These are phyloP conservation scores for Haemoproteus tartakovskyi DNA, from an alignment of 169 alveolate genomes.

Conservation along the genomic window DNA sequence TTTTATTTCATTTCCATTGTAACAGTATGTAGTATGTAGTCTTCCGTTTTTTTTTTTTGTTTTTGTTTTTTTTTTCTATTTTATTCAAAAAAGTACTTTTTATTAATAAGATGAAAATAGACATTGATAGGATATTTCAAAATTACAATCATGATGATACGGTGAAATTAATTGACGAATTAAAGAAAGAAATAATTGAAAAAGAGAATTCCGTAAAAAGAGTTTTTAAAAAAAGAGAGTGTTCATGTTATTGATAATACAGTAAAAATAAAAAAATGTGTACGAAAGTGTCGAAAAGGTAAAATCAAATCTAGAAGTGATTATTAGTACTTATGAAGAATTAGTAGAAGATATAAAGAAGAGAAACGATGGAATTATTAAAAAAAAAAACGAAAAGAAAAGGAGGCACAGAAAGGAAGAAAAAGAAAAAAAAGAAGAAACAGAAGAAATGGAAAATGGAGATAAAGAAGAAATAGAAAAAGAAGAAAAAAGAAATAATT, in stretches of 20 bases:
- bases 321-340: constrained; percentile 8
- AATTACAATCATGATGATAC: constrained; percentile 39
- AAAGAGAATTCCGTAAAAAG: constrained; percentile 41
- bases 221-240: constrained; percentile 43
- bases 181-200: constrained; percentile 5
- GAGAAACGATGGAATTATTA: too few species aligned
- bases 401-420: constrained; percentile 2
- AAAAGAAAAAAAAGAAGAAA: constrained; percentile 16
- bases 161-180: constrained; percentile 5
- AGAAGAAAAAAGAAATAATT: constrained; percentile 17
- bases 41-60: too few species aligned
- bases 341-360: constrained; percentile 17
- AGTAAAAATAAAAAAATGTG: constrained; percentile 43
- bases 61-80: too few species aligned
- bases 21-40: too few species aligned
- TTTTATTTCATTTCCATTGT: too few species aligned
- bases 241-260: constrained; percentile 50
- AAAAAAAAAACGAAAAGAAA: too few species aligned
- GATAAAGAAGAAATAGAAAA: constrained; percentile 25
- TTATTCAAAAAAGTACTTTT: too few species aligned
- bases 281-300: constrained; percentile 56
- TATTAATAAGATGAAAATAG: constrained; percentile 60
- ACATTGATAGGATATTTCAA: constrained; percentile 10
- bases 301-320: constrained; percentile 24
- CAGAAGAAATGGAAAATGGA: constrained; percentile 2